A percentile compares a stretch with the other conserved stretches of the same genome.
Evolutionary conservation across 1,139 yeast genomes (phyloP).

Genomic region (Arxiozyma slooffiae): DNA sequence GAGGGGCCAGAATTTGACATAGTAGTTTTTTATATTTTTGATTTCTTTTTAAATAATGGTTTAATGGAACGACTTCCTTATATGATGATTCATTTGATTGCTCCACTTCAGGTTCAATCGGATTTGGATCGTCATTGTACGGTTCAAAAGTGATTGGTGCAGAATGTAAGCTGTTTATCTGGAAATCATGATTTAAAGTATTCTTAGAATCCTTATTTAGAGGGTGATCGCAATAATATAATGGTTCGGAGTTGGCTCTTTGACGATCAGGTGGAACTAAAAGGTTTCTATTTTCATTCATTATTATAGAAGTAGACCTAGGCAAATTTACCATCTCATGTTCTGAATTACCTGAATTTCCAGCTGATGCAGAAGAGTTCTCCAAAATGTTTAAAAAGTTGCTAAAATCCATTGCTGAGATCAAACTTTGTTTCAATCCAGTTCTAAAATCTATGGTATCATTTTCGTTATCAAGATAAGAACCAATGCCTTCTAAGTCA

Average conservation of each 20-base stretch:
- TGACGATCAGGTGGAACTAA: neutral
- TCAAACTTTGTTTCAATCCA: constrained; percentile 23
- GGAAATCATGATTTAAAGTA: neutral
- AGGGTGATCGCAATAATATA: neutral
- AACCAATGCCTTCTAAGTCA: neutral
- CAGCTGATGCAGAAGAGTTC: constrained; percentile 8
- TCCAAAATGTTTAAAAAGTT: constrained; percentile 22
- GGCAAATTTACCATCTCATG: constrained; percentile 4
- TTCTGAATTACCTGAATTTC: neutral
- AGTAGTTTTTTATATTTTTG: constrained; percentile 9
- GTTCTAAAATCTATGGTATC: constrained; percentile 7
- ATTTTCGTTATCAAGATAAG: neutral
- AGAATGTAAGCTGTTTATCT: constrained; percentile 7
- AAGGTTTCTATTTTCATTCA: neutral
- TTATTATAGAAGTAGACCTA: neutral
- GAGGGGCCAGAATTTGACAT: constrained; percentile 21
- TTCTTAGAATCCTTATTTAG: neutral
- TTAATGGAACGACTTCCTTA: neutral
- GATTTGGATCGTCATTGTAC: constrained; percentile 20
- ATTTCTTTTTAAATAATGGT: neutral
- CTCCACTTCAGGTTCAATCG: neutral
- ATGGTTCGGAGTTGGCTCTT: constrained; percentile 5
- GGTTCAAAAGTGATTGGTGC: constrained; percentile 22
- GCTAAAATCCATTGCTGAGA: constrained; percentile 27
- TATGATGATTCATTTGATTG: neutral